Conservation (phyloP, 176 grass and related monocot genomes). For the Lolium multiflorum region DNA sequence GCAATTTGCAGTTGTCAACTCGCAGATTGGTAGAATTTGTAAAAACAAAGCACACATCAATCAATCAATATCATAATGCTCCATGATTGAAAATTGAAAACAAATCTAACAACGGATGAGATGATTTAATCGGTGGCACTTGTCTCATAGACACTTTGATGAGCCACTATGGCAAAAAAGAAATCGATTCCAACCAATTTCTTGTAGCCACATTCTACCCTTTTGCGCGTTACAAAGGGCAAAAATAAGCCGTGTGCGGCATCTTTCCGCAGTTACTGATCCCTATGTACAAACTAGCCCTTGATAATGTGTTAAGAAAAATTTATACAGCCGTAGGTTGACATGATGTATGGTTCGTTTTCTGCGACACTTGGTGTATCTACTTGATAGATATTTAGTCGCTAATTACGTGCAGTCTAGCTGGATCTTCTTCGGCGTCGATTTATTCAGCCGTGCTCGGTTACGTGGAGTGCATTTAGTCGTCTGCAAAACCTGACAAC, state of each 20-base stretch:
- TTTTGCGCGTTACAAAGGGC: conserved; percentile 49
- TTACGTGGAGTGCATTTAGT: conserved; percentile 38
- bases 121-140: conserved; percentile 24
- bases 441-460: conserved; percentile 21
- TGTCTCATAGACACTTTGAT: conserved; percentile 48
- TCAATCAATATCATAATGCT: conserved; percentile 9
- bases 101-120: conserved; percentile 30
- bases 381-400: conserved; percentile 18
- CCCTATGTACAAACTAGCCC: not conserved
- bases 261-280: not conserved
- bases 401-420: conserved; percentile 34
- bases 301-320: too few relatives aligned
- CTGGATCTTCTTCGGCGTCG: conserved; percentile 26
- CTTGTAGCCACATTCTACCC: conserved; percentile 1
- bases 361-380: not conserved
- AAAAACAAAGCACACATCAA: not conserved
- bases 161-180: conserved; percentile 5
- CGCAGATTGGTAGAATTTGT: not conserved
- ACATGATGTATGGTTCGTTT: conserved; percentile 26
- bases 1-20: conserved; percentile 19
- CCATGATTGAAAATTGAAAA: conserved; percentile 38
- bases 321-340: not conserved
- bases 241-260: conserved; percentile 9
- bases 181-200: not conserved
- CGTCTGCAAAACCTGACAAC: not conserved